Evolutionary conservation across 2,329 filamentous ascomycete genomes (phyloP).

Genomic region (Neoarthrinium moseri): DNA sequence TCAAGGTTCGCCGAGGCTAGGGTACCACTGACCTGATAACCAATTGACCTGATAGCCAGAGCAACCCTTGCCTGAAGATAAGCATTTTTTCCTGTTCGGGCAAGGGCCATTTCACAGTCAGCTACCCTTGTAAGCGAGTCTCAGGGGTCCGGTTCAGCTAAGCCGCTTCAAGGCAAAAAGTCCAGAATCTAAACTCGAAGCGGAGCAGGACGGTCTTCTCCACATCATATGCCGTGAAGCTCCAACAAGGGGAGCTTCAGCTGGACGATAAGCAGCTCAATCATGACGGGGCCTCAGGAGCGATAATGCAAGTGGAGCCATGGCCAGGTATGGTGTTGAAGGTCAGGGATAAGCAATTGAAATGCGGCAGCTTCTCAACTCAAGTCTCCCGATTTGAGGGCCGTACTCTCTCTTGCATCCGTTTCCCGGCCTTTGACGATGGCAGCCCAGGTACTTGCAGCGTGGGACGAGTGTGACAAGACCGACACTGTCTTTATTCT

Average conservation of each 20-base stretch:
- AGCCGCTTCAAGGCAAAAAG: background rate
- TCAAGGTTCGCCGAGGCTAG: background rate
- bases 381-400: background rate
- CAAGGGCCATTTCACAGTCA: background rate
- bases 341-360: no score
- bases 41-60: no score
- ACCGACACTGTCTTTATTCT: conserved; percentile 51
- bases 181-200: background rate
- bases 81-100: background rate
- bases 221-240: background rate
- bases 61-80: background rate
- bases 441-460: conserved; percentile 35
- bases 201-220: background rate
- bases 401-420: background rate
- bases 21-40: no score
- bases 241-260: background rate
- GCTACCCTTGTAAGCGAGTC: background rate
- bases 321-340: no score
- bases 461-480: conserved; percentile 50
- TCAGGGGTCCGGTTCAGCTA: background rate
- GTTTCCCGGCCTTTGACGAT: background rate
- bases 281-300: background rate
- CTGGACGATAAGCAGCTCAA: background rate
- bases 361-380: background rate
- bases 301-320: background rate